Evolutionary conservation across 1,284 basidiomycete species (phyloP), one percentile per base, ranked within the genome.

Genomic region (Ceratobasidium sp.): DNA sequence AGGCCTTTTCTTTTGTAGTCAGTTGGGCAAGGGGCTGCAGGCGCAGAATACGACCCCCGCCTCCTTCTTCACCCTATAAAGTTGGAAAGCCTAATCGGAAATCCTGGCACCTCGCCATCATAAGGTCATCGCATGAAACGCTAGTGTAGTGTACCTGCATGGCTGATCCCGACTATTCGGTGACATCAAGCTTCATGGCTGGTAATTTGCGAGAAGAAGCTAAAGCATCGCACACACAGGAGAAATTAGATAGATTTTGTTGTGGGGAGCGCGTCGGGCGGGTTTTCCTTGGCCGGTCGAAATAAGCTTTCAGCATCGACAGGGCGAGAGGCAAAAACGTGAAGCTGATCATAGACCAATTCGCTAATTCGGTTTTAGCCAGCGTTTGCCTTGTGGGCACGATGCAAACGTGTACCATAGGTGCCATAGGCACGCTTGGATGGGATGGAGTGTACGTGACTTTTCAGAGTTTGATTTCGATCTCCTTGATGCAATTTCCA

Each of bases 41-140:
- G n/a, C 76, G 78, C 71, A 57, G n/a, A n/a, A n/a, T n/a, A n/a
- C n/a, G 36, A 41, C 4, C 36, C 4, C 36, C 36, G 4, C 36
- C 36, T 4, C 36, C 36, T 11, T 41, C 36, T 41, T 11, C 36
- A 81, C 76, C 81, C 80, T 77, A 83, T 80, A 81, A 83, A 81
- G 80, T 17, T 6, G 5, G 24, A 51, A 41, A 41, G n/a, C n/a
- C n/a, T n/a, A n/a, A n/a, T n/a, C n/a, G n/a, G n/a, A n/a, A n/a
- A n/a, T n/a, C n/a, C n/a, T n/a, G n/a, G n/a, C n/a, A n/a, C n/a
- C n/a, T n/a, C n/a, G n/a, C n/a, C n/a, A n/a, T n/a, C n/a, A n/a
- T n/a, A n/a, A n/a, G n/a, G n/a, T n/a, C n/a, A n/a, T n/a, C n/a
- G n/a, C n/a, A n/a, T n/a, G n/a, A n/a, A n/a, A n/a, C n/a, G n/a